Base-by-base conservation (phyloP, 2,329 filamentous ascomycete genomes). In the Diplodia scrobiculata region DNA sequence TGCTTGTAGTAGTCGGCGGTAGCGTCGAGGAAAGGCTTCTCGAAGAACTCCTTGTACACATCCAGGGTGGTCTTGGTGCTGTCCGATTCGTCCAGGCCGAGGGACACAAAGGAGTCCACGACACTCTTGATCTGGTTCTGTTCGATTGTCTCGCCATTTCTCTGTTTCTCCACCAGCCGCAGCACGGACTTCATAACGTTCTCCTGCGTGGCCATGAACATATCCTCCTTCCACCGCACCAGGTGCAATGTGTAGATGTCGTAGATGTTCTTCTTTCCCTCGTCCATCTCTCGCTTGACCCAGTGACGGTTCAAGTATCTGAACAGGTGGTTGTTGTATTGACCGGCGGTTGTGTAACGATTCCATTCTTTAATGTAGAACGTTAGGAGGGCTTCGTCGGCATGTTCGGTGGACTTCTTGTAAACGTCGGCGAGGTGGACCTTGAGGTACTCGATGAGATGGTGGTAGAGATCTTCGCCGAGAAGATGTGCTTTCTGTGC, bases 301-400 rank as follows among this genome's bases (percentile, higher is more conserved):
- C 96, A 99, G 79, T 99, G 95, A 34, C 95, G 87, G 75, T 99
- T 99, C 29, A 99, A 86, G 75, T 99, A 99, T 64, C 90, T 84
- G 83, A 99, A 99, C 7, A 99, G 82, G 76, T 99, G 94, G 79
- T 99, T 96, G 77, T 97, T 95, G 80, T 96, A 99, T 79, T 96
- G 96, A 67, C 93, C 95, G 0, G 95, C 94, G 14, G 91, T 91
- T 1, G 95, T 99, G 80, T 97, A 99, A 68, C 95, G 87, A 71
- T 90, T 88, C 95, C 95, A 99, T 83, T 99, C 93, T 75, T 90
- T 88, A 77, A 98, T 99, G 78, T 99, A 99, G 79, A 94, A 98
- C 21, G 85, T 84, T 32, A 99, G 85, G 10, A 99, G 84, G 1
- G 93, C 92, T 79, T 99, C 95, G 73, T 98, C 94, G 59, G 89